These are phyloP conservation scores for Yamadazyma sp. DNA, from an alignment of 805 yeast genomes.

Conservation along the genomic window DNA sequence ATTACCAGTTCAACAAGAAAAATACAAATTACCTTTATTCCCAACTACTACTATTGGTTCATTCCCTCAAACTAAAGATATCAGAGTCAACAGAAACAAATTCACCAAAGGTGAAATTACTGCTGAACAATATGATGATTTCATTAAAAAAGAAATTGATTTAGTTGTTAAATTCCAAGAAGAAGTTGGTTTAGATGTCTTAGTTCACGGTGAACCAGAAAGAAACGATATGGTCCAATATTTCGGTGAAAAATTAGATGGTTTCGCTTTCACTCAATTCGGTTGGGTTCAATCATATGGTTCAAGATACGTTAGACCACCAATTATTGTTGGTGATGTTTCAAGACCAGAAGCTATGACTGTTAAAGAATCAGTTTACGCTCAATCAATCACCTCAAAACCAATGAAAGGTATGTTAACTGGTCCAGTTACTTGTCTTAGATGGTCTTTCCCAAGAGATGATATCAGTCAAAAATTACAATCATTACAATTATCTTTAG, in stretches of 20 bases:
- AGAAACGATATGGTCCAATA: slow-evolving; percentile 99
- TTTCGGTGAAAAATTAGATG: slow-evolving; percentile 98
- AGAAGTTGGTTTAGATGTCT: slow-evolving; percentile 95
- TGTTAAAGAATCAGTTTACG: slow-evolving; percentile 98
- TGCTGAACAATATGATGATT: slow-evolving; percentile 91
- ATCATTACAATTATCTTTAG: slow-evolving; percentile 95
- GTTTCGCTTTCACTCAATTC: slow-evolving; percentile 96
- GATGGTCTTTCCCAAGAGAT: slow-evolving; percentile 99
- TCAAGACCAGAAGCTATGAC: slow-evolving; percentile 98
- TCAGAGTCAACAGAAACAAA: slow-evolving; percentile 98
- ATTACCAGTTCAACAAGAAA: slow-evolving; percentile 79
- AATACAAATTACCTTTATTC: slow-evolving; percentile 94
- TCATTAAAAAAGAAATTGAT: slow-evolving; percentile 96
- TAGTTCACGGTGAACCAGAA: slow-evolving; percentile 99
- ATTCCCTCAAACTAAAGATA: slow-evolving; percentile 99
- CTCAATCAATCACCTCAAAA: slow-evolving; percentile 91
- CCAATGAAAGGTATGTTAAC: slow-evolving; percentile 99
- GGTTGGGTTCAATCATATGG: slow-evolving; percentile 99
- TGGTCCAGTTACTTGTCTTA: slow-evolving; percentile 98
- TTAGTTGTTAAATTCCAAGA: slow-evolving; percentile 98
- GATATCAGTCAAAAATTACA: slow-evolving; percentile 91
- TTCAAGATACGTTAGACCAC: slow-evolving; percentile 99
- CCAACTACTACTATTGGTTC: slow-evolving; percentile 99
- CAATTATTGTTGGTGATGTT: slow-evolving; percentile 97
- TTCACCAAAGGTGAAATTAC: slow-evolving; percentile 95